Conservation (phyloP, 2,329 filamentous ascomycete species). For the Arachnomyces sp. region DNA sequence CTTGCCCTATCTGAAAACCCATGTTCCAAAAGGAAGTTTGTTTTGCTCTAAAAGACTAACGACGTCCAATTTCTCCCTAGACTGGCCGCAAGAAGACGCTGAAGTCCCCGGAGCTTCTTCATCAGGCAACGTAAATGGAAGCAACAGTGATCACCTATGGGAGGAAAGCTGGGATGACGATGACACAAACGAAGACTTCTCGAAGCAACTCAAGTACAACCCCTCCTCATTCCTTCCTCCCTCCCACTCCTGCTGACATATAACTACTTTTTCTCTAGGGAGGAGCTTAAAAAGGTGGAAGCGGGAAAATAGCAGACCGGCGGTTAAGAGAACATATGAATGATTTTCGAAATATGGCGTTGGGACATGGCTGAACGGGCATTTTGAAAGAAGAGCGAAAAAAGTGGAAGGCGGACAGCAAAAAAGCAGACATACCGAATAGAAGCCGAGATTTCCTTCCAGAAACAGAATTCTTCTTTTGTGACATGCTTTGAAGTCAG, state of each 20-base stretch:
- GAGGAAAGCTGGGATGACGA: constrained; percentile 99
- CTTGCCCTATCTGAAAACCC: too few species aligned
- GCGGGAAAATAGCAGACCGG: too few species aligned
- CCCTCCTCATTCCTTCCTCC: constrained; percentile 7
- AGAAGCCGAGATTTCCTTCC: too few species aligned
- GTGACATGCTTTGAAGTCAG: too few species aligned
- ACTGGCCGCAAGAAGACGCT: constrained; percentile 88
- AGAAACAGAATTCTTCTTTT: too few species aligned
- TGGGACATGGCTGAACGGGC: too few species aligned
- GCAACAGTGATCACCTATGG: constrained; percentile 77
- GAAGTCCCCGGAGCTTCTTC: constrained; percentile 50
- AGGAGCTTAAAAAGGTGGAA: too few species aligned
- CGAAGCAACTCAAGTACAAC: constrained; percentile 80
- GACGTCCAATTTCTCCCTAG: constrained; percentile 39
- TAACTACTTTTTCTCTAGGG: constrained; percentile 16
- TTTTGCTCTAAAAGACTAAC: constrained; percentile 9
- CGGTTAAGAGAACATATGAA: constrained; percentile 1
- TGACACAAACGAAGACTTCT: constrained; percentile 94
- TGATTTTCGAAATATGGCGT: background rate
- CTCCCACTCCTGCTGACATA: background rate
- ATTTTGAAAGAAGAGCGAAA: background rate
- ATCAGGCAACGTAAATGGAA: constrained; percentile 24
- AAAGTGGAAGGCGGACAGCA: background rate
- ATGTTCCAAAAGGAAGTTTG: constrained; percentile 1
- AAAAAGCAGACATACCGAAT: too few species aligned